Conservation (phyloP, 345 rosid species). For the thale cress (Arabidopsis thaliana) region TAIR10.1 NC_003076.8:9193501-9194000, state of each 20-base stretch:
- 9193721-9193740: slow-evolving; percentile 98
- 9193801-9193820: neutral
- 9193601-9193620: slow-evolving; percentile 22
- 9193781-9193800: slow-evolving; percentile 86
- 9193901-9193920: slow-evolving; percentile 88
- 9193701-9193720: slow-evolving; percentile 87
- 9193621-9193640: slow-evolving; percentile 66
- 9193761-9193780: slow-evolving; percentile 95
- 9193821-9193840: neutral
- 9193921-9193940: slow-evolving; percentile 91
- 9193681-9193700: slow-evolving; percentile 75
- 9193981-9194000: neutral
- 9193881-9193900: slow-evolving; percentile 98
- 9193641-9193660: slow-evolving; percentile 84
- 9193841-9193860: slow-evolving; percentile 20
- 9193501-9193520: slow-evolving; percentile 94
- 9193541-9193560: slow-evolving; percentile 54
- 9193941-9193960: slow-evolving; percentile 91
- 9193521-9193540: slow-evolving; percentile 62
- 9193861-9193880: slow-evolving; percentile 64
- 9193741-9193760: slow-evolving; percentile 93
- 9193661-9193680: slow-evolving; percentile 95
- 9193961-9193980: slow-evolving; percentile 94
- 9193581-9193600: slow-evolving; percentile 14
- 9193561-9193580: neutral